These are phyloP conservation scores for Bacidia rubella DNA, from an alignment of 495 filamentous ascomycete genomes.

Conservation along the genomic window DNA sequence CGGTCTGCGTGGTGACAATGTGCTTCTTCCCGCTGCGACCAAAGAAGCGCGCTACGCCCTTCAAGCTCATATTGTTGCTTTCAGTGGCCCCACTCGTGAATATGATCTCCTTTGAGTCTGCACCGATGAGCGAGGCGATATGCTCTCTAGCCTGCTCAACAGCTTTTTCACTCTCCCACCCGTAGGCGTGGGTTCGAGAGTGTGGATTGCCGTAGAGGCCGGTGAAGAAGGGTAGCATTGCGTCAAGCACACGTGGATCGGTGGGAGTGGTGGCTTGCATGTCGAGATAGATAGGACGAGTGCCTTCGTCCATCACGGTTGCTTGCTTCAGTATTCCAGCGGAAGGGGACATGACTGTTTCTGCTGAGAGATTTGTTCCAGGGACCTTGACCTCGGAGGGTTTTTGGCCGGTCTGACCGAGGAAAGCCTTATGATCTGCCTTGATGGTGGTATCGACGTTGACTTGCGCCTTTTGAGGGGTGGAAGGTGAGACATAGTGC, in stretches of 20 bases:
- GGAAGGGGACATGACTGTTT: conserved; percentile 64
- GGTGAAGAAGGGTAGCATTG: conserved; percentile 90
- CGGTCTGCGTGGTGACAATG: conserved; percentile 91
- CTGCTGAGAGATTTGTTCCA: conserved; percentile 43
- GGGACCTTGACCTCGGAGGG: conserved; percentile 41
- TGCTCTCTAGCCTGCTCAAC: conserved; percentile 75
- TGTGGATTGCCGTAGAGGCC: conserved; percentile 95
- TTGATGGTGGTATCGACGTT: conserved; percentile 69
- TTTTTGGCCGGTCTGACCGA: conserved; percentile 52
- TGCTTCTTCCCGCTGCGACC: conserved; percentile 87
- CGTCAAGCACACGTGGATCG: conserved; percentile 86
- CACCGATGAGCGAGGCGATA: conserved; percentile 77
- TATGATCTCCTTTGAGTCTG: conserved; percentile 94
- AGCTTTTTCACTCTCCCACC: conserved; percentile 94
- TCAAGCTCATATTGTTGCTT: conserved; percentile 99
- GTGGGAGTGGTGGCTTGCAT: conserved; percentile 98
- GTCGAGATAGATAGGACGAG: conserved; percentile 90
- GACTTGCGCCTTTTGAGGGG: conserved; percentile 66
- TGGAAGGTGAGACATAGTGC: conserved; percentile 74
- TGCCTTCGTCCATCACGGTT: conserved; percentile 84
- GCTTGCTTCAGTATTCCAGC: conserved; percentile 87
- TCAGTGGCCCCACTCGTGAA: conserved; percentile 97
- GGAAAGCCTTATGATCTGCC: conserved; percentile 68
- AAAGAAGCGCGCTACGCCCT: conserved; percentile 93
- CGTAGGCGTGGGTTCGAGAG: conserved; percentile 94